Evolutionary conservation across 1,284 basidiomycete species (phyloP).

Genomic region (Apiotrichum brassicae): DNA sequence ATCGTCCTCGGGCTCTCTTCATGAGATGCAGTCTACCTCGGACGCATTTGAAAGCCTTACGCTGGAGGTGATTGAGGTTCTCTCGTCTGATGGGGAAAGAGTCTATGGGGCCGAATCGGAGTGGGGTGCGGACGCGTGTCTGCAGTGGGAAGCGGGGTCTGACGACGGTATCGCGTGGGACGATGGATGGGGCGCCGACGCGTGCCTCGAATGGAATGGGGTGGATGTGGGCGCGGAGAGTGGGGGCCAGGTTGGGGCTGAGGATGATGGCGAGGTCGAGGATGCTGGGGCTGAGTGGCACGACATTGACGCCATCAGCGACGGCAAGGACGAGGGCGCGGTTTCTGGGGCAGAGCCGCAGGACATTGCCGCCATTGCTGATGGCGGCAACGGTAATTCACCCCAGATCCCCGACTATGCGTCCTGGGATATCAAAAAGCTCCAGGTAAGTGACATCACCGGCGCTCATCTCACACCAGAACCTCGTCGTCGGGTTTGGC

Average conservation of each 20-base stretch:
- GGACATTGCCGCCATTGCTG: no score
- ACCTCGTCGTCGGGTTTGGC: conserved; percentile 26
- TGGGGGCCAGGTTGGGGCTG: not conserved
- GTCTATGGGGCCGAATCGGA: no score
- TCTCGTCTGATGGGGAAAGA: not conserved
- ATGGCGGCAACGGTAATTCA: conserved; percentile 4
- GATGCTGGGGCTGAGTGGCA: not conserved
- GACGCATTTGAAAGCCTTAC: not conserved
- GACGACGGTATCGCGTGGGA: not conserved
- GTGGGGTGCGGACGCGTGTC: conserved; percentile 24
- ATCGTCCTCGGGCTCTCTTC: conserved; percentile 8
- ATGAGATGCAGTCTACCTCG: no score
- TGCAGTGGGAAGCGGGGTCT: conserved; percentile 14
- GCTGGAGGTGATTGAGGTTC: conserved; percentile 1
- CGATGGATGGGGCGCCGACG: conserved; percentile 2
- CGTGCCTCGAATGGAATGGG: not conserved
- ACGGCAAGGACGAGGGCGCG: no score
- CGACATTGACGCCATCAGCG: conserved; percentile 9
- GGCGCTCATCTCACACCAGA: not conserved
- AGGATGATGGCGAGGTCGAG: conserved; percentile 1
- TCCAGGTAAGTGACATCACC: conserved; percentile 28
- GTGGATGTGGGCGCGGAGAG: conserved; percentile 5
- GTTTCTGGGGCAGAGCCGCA: no score
- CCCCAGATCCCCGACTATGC: conserved; percentile 40
- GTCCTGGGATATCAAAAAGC: conserved; percentile 27